Evolutionary conservation across 2,329 filamentous ascomycete genomes (phyloP), one percentile per base, ranked within the genome.

Genomic region (Periconia sp.): DNA sequence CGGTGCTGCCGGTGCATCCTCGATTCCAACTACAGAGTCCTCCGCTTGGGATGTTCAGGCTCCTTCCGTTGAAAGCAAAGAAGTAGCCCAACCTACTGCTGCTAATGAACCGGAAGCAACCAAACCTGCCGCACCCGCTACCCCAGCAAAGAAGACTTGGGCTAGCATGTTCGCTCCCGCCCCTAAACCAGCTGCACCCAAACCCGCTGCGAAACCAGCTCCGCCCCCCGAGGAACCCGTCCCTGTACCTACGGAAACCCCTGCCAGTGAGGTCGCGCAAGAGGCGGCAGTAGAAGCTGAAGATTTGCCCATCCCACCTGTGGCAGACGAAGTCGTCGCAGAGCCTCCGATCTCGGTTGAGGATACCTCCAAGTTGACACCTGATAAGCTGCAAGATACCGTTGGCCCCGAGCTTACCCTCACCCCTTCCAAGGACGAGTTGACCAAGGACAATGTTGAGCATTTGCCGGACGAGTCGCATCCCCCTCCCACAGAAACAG

Each of bases 381-480:
- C 56, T 62, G 67, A 76, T 5, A 72, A 76, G 30, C 67, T 73
- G 50, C 73, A 78, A 41, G 76, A 78, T 54, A 81, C 81, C 54
- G 75, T 81, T 50, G 82, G 82, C 64, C 74, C 81, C 47, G 78
- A 82, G 45, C 46, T 63, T 18, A 59, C 59, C 15, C 75, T 93
- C 44, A 82, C 83, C 45, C 88, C 90, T 15, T 84, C 90, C 20
- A 88, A 89, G 76, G 91, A 92, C 72, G 86, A 92, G 67, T 83
- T 97, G 61, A 97, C 93, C 27, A 87, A 93, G 77, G 88, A 87
- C 64, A 97, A 97, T 76, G 88, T 97, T 53, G 92, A 96, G 73
- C 90, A 93, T 76, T 82, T 97, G 63, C 88, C 87, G 60, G 92
- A 97, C 76, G 83, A 82, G 52, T 96, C 93, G 42, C 79, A 85